phyloP scores from a whole-genome alignment of 495 filamentous ascomycete species.

The Penicillium mononematosum region DNA sequence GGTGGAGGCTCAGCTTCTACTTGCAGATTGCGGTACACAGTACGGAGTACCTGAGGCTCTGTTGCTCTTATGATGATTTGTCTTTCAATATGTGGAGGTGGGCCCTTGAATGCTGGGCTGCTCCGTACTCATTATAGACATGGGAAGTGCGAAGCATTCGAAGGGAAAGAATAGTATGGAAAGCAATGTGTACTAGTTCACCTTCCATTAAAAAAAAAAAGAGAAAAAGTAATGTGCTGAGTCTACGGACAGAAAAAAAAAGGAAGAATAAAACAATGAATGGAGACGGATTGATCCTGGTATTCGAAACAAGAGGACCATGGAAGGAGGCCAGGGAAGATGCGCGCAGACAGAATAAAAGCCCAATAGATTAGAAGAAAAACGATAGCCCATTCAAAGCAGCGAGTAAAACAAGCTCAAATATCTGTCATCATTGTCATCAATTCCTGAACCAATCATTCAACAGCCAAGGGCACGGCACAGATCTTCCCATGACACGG shows the following conservation, averaged over 20 bases:
- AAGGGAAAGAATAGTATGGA: background rate
- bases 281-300: background rate
- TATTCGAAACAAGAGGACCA: conserved; percentile 1
- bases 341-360: conserved; percentile 1
- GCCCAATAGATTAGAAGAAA: conserved; percentile 13
- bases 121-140: too few relatives aligned
- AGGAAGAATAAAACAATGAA: background rate
- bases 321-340: background rate
- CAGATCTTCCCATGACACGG: conserved; percentile 4
- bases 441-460: conserved; percentile 6
- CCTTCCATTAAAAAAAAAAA: background rate
- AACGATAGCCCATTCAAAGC: conserved; percentile 20
- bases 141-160: background rate
- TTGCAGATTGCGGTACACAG: background rate
- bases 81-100: background rate
- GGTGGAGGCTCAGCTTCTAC: background rate
- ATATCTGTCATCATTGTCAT: conserved; percentile 20
- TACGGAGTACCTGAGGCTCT: background rate
- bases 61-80: background rate
- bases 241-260: background rate
- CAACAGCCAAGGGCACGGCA: background rate
- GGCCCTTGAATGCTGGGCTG: background rate
- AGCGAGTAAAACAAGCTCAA: conserved; percentile 18
- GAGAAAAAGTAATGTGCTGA: background rate
- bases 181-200: background rate